These are phyloP conservation scores for Martensiomyces pterosporus DNA, from an alignment of 192 early-diverging fungal species.

Conservation along the genomic window DNA sequence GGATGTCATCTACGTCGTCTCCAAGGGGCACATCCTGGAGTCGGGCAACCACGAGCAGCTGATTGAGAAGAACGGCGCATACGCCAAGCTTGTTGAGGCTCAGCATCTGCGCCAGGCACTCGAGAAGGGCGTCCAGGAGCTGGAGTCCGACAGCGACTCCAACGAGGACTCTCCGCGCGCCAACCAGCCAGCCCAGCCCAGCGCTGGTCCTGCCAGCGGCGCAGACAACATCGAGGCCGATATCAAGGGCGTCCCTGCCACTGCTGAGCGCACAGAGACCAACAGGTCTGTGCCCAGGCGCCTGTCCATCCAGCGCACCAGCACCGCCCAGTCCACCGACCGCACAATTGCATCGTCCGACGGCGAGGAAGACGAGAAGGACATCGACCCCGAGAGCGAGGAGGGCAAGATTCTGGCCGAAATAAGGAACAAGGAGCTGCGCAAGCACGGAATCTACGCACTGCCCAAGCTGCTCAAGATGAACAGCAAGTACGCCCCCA, in stretches of 20 bases:
- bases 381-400: constrained; percentile 12
- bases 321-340: not conserved
- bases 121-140: constrained; percentile 14
- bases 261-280: constrained; percentile 1
- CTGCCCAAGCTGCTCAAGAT: constrained; percentile 33
- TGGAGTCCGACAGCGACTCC: not conserved
- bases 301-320: constrained; percentile 8
- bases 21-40: constrained; percentile 67
- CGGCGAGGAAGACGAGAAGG: constrained; percentile 1
- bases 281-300: constrained; percentile 1
- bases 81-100: constrained; percentile 53
- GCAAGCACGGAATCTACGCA: constrained; percentile 11
- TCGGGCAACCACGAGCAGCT: constrained; percentile 77
- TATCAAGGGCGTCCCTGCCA: constrained; percentile 2
- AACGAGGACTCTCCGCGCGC: not conserved
- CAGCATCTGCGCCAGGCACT: constrained; percentile 54
- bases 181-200: no score
- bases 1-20: constrained; percentile 81
- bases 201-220: no score
- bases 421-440: constrained; percentile 8
- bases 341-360: not conserved
- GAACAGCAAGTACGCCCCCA: constrained; percentile 35
- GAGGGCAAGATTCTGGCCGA: constrained; percentile 18
- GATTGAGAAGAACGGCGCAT: constrained; percentile 42
- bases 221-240: no score